A percentile compares a stretch with the other conserved stretches of the same genome.
These are phyloP conservation scores for Phytophthora gonapodyides DNA, from an alignment of 352 stramenopile species.

Conservation along the genomic window DNA sequence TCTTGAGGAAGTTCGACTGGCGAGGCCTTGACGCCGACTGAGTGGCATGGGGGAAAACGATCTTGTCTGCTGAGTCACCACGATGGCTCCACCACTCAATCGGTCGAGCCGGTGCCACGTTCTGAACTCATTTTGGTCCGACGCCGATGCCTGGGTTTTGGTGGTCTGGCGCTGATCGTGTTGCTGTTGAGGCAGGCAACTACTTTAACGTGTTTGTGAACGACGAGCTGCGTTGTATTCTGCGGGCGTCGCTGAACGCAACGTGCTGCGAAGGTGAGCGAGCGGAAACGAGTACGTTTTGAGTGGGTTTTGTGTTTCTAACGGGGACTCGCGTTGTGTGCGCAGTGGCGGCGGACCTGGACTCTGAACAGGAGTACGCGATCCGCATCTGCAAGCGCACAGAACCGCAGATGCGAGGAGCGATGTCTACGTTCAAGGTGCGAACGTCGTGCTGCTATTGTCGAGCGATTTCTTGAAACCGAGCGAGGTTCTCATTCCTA, in stretches of 20 bases:
- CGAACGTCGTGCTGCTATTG: neutral
- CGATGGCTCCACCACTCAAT: too few relatives aligned
- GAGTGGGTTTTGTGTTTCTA: conserved; percentile 7
- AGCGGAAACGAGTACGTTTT: neutral
- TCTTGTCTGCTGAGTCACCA: conserved; percentile 9
- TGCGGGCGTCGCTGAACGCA: conserved; percentile 74
- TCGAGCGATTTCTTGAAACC: neutral
- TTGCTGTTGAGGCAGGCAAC: conserved; percentile 53
- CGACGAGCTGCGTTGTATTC: conserved; percentile 67
- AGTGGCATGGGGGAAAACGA: conserved; percentile 22
- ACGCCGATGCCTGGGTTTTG: conserved; percentile 27
- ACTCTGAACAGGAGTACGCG: conserved; percentile 56
- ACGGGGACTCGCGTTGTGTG: conserved; percentile 6
- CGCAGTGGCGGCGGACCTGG: conserved; percentile 65
- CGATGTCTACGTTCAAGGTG: conserved; percentile 88
- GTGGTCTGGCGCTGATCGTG: conserved; percentile 8
- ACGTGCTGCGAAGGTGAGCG: conserved; percentile 79
- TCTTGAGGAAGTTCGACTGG: too few relatives aligned
- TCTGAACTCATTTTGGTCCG: conserved; percentile 51
- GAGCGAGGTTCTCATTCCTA: neutral
- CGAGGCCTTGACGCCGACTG: conserved; percentile 15
- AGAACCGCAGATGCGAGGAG: conserved; percentile 82
- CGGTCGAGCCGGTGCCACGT: conserved; percentile 31
- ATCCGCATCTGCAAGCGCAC: conserved; percentile 83
- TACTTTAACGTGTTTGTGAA: conserved; percentile 92